Percentiles rank a stretch among this genome's conserved stretches.
These are phyloP conservation scores for Pelargonium citronellum DNA, from an alignment of 441 rosid species.

Conservation along the genomic window DNA sequence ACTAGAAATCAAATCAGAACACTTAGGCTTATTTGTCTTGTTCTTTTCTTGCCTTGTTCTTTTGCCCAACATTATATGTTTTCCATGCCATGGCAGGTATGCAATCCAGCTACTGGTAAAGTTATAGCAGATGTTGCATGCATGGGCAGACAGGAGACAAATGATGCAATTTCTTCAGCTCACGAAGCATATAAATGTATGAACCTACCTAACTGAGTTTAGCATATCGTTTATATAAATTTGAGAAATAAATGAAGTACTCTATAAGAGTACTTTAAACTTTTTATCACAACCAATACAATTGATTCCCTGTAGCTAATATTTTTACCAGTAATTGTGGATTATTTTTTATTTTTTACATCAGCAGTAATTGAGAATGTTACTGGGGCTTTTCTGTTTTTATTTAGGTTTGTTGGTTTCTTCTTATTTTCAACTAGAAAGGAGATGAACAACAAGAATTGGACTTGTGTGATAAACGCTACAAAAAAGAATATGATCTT, in stretches of 20 bases:
- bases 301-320: too few species aligned
- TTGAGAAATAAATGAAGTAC: not conserved
- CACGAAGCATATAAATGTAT: constrained; percentile 65
- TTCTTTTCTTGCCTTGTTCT: not conserved
- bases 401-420: too few species aligned
- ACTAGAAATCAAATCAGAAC: not conserved
- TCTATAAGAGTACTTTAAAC: not conserved
- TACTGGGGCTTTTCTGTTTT: not conserved
- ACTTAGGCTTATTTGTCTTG: not conserved
- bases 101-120: constrained; percentile 86
- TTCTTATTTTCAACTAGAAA: too few species aligned
- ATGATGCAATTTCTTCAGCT: constrained; percentile 86
- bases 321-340: too few species aligned
- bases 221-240: not conserved
- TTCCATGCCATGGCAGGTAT: constrained; percentile 45
- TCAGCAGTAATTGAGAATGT: not conserved
- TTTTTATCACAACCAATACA: not conserved
- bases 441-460: too few species aligned
- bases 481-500: too few species aligned
- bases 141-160: constrained; percentile 82
- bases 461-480: too few species aligned
- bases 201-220: constrained; percentile 11
- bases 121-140: constrained; percentile 61
- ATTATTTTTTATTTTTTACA: too few species aligned
- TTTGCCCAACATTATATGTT: constrained; percentile 5